These are phyloP conservation scores for Polytrichum commune DNA, from an alignment of 225 moss, liverwort and hornwort species.

Conservation along the genomic window DNA sequence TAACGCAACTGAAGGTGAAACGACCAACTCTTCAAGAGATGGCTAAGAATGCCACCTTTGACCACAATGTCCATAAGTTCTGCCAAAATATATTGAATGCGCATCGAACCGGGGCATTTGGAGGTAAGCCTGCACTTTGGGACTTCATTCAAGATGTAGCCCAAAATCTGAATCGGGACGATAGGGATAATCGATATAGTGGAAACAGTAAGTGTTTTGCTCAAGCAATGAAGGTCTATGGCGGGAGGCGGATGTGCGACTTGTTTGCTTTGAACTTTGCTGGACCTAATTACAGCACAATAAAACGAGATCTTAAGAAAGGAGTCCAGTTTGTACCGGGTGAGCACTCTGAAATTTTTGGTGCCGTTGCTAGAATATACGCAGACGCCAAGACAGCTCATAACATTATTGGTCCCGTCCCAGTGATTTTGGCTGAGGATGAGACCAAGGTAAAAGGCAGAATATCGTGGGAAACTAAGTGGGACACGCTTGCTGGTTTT, in stretches of 20 bases:
- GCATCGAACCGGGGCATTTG: not conserved
- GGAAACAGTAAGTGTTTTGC: too few species aligned
- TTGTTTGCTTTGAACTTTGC: slow-evolving; percentile 4
- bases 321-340: not conserved
- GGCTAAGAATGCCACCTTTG: too few species aligned
- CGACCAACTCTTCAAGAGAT: too few species aligned
- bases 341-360: not conserved
- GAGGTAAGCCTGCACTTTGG: not conserved
- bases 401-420: too few species aligned
- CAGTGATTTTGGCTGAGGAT: too few species aligned
- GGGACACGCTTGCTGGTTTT: slow-evolving; percentile 1
- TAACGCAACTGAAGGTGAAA: too few species aligned
- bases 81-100: not conserved
- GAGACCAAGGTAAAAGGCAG: too few species aligned
- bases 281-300: not conserved
- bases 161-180: not conserved
- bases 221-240: too few species aligned
- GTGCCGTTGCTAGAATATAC: not conserved
- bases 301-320: not conserved
- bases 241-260: too few species aligned
- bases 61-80: not conserved
- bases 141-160: not conserved
- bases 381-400: not conserved
- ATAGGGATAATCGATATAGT: too few species aligned
- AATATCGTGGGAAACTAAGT: not conserved